phyloP scores from a whole-genome alignment of 495 filamentous ascomycete genomes.

The Clavariopsis aquatica region DNA sequence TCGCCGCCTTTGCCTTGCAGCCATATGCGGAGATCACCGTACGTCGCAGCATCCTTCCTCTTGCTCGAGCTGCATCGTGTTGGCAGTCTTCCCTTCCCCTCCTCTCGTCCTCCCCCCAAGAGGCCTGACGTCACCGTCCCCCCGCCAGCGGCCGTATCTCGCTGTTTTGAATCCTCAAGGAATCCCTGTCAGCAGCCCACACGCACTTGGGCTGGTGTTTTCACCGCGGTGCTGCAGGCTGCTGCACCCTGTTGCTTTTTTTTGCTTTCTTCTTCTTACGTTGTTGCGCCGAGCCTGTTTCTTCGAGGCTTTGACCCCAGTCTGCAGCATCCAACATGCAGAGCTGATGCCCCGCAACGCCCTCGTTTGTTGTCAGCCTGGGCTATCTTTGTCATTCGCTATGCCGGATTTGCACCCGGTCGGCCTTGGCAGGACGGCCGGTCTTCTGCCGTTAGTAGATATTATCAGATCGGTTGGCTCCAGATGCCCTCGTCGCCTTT shows the following conservation, averaged over 20 bases:
- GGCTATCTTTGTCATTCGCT: conserved; percentile 13
- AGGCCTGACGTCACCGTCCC: conserved; percentile 10
- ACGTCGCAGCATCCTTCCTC: conserved; percentile 47
- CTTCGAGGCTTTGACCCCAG: conserved; percentile 10
- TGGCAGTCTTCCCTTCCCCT: conserved; percentile 16
- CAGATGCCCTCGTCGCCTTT: neutral
- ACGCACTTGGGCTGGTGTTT: neutral
- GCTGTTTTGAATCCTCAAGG: conserved; percentile 10
- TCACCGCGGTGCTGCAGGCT: neutral
- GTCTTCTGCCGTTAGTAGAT: conserved; percentile 4
- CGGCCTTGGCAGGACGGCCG: conserved; percentile 23
- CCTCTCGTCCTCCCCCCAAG: too few species aligned
- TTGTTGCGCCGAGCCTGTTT: conserved; percentile 16
- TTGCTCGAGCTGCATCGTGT: neutral
- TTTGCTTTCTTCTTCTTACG: conserved; percentile 13
- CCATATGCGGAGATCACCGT: conserved; percentile 77
- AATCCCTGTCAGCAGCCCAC: conserved; percentile 19
- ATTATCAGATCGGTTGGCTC: conserved; percentile 17
- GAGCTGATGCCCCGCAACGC: conserved; percentile 27
- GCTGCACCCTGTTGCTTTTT: too few species aligned
- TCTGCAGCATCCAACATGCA: conserved; percentile 14
- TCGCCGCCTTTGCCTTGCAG: conserved; percentile 64
- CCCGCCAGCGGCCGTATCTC: conserved; percentile 34
- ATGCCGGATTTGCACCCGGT: conserved; percentile 12
- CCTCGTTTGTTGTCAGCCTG: conserved; percentile 19